phyloP scores from a whole-genome alignment of 2,329 filamentous ascomycete genomes.

The Rhynchosporium graminicola region DNA sequence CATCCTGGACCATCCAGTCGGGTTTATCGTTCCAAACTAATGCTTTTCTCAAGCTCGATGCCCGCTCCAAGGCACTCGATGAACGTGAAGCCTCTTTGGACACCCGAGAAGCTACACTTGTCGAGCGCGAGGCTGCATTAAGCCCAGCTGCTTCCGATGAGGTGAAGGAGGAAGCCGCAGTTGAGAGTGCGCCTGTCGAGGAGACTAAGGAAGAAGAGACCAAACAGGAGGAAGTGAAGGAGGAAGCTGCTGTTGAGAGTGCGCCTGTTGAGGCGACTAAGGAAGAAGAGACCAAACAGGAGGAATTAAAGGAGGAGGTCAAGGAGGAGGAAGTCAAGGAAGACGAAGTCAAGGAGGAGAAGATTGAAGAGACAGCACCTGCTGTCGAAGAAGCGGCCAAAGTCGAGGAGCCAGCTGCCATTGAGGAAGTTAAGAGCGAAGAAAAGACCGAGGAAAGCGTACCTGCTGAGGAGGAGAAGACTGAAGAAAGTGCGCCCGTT shows the following conservation, averaged over 20 bases:
- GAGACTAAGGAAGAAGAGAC: constrained; percentile 6
- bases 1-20: not conserved
- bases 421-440: not conserved
- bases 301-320: too few relatives aligned
- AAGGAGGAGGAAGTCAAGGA: not conserved
- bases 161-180: constrained; percentile 1
- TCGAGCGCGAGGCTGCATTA: constrained; percentile 9
- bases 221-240: too few relatives aligned
- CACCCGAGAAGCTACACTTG: constrained; percentile 12
- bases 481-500: constrained; percentile 5
- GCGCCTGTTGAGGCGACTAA: constrained; percentile 3
- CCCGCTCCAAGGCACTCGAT: constrained; percentile 15
- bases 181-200: constrained; percentile 9
- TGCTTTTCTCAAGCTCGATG: not conserved
- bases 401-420: not conserved
- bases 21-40: not conserved
- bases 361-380: not conserved
- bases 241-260: constrained; percentile 2
- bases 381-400: not conserved
- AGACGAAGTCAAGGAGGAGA: not conserved
- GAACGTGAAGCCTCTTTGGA: constrained; percentile 13
- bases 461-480: not conserved
- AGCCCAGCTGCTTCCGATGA: not conserved
- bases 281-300: not conserved
- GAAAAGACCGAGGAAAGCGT: not conserved